phyloP scores from a whole-genome alignment of 345 rosid species.

The Pelargonium nanum region DNA sequence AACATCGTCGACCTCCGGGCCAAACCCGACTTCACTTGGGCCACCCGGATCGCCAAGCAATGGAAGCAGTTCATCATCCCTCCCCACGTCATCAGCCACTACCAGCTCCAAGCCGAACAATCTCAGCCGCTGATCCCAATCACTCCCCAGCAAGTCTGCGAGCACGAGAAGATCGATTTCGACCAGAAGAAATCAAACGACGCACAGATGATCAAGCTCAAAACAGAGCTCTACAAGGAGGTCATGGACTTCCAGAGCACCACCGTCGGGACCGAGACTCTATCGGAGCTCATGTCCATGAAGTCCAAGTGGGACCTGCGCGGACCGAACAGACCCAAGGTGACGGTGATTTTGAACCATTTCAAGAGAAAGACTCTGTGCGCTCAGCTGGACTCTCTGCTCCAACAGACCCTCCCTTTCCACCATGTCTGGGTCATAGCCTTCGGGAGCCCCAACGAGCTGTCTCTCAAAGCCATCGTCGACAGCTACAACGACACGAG shows the following conservation, averaged over 20 bases:
- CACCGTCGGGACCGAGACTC: slow-evolving; percentile 53
- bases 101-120: slow-evolving; percentile 37
- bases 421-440: slow-evolving; percentile 91
- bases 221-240: slow-evolving; percentile 61
- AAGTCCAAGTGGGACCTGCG: slow-evolving; percentile 70
- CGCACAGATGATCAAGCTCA: slow-evolving; percentile 63
- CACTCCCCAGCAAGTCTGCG: slow-evolving; percentile 51
- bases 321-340: slow-evolving; percentile 53
- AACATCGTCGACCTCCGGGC: slow-evolving; percentile 64
- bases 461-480: slow-evolving; percentile 54
- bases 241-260: slow-evolving; percentile 49
- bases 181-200: slow-evolving; percentile 80
- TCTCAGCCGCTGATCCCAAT: slow-evolving; percentile 20
- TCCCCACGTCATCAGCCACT: slow-evolving; percentile 48
- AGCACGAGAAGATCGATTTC: slow-evolving; percentile 84
- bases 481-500: slow-evolving; percentile 75
- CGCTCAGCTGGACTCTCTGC: slow-evolving; percentile 77
- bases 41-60: slow-evolving; percentile 61
- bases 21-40: slow-evolving; percentile 86
- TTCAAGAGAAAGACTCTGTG: slow-evolving; percentile 95
- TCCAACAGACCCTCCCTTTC: slow-evolving; percentile 81
- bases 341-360: slow-evolving; percentile 85
- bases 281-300: slow-evolving; percentile 62
- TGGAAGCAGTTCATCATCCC: slow-evolving; percentile 64
- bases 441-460: slow-evolving; percentile 84